A percentile compares a stretch with the other conserved stretches of the same genome.
Evolutionary conservation across 768 basidiomycete species (phyloP).

Genomic region (Termitomyces sp.): DNA sequence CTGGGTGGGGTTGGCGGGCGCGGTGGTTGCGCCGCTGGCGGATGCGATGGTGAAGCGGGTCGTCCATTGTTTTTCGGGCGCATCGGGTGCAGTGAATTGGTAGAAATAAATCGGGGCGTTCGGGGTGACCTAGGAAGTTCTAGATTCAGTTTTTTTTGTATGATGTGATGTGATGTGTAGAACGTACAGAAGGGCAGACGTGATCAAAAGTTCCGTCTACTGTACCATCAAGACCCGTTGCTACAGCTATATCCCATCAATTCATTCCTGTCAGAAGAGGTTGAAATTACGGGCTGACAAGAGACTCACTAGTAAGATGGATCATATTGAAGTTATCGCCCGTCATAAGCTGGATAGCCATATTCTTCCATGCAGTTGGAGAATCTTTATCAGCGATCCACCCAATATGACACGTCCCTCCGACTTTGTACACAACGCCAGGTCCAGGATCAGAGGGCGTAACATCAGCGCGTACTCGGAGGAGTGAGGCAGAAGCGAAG

Average conservation of each 20-base stretch:
- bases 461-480: conserved; percentile 48
- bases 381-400: conserved; percentile 56
- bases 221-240: conserved; percentile 62
- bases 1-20: conserved; percentile 52
- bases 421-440: conserved; percentile 53
- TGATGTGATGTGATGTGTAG: not conserved
- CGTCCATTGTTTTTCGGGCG: conserved; percentile 56
- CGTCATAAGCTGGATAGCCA: conserved; percentile 79
- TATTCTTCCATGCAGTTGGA: conserved; percentile 62
- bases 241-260: conserved; percentile 47
- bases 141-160: not conserved
- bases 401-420: conserved; percentile 46
- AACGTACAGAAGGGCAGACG: conserved; percentile 65
- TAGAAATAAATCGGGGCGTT: conserved; percentile 78
- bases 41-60: conserved; percentile 74
- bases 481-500: conserved; percentile 30
- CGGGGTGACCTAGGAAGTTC: conserved; percentile 51
- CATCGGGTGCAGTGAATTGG: conserved; percentile 54
- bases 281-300: not conserved
- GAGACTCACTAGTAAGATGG: conserved; percentile 56
- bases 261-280: not conserved
- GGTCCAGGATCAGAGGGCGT: conserved; percentile 59
- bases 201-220: conserved; percentile 44
- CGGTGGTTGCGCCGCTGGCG: conserved; percentile 36
- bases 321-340: conserved; percentile 71